Evolutionary conservation across 1,284 basidiomycete species (phyloP).

Genomic region (Malassezia arunalokei): DNA sequence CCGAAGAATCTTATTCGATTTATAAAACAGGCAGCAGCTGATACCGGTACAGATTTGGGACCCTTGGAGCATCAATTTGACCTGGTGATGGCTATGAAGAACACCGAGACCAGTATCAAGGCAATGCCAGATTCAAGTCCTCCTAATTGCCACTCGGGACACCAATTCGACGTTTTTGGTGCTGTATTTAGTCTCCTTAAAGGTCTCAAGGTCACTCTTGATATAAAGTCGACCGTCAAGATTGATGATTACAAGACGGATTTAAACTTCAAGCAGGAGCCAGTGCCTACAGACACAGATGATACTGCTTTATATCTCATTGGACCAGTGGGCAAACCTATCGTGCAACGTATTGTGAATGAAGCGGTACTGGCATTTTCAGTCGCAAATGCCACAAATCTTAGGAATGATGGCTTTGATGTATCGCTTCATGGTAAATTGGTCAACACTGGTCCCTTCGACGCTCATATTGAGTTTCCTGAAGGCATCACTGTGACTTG

Average conservation of each 20-base stretch:
- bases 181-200: constrained; percentile 58
- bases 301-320: constrained; percentile 58
- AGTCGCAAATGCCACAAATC: constrained; percentile 57
- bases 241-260: constrained; percentile 50
- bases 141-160: constrained; percentile 54
- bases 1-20: constrained; percentile 57
- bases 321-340: constrained; percentile 53
- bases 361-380: constrained; percentile 54
- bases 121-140: constrained; percentile 45
- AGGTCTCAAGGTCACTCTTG: constrained; percentile 54
- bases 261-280: constrained; percentile 56
- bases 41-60: constrained; percentile 56
- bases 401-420: constrained; percentile 30
- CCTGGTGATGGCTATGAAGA: constrained; percentile 54
- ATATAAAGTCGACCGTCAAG: constrained; percentile 28
- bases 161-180: constrained; percentile 46
- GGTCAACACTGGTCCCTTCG: constrained; percentile 48
- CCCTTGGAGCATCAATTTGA: constrained; percentile 57
- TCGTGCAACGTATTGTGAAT: constrained; percentile 60
- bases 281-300: constrained; percentile 58
- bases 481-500: constrained; percentile 53
- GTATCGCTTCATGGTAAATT: constrained; percentile 47
- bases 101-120: constrained; percentile 55
- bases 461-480: constrained; percentile 48
- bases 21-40: constrained; percentile 52